Evolutionary conservation across 2,329 filamentous ascomycete species (phyloP).

Genomic region (Zasmidium cellare): DNA sequence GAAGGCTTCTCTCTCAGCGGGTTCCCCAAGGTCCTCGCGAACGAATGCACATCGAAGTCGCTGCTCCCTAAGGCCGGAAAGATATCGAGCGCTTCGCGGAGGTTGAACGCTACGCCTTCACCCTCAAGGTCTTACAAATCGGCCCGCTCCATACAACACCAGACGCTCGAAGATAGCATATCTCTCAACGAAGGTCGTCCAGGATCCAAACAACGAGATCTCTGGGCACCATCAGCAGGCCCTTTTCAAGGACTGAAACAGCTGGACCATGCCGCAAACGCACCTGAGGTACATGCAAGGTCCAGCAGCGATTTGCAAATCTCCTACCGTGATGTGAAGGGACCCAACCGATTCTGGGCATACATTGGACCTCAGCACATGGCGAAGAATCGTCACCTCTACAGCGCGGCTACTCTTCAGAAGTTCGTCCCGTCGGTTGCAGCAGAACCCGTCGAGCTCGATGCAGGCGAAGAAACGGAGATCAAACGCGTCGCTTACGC

Average conservation of each 20-base stretch:
- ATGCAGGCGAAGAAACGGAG: background rate
- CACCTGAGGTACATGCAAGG: background rate
- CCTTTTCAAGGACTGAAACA: background rate
- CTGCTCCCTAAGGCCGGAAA: background rate
- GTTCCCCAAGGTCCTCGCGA: background rate
- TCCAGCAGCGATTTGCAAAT: background rate
- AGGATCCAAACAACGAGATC: background rate
- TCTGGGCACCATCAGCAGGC: background rate
- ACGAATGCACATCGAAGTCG: background rate
- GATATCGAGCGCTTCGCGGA: background rate
- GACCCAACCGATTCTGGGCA: background rate
- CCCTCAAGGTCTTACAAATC: background rate
- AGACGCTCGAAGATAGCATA: background rate
- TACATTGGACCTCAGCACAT: constrained; percentile 1
- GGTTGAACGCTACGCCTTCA: background rate
- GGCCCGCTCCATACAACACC: background rate
- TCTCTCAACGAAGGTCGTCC: background rate
- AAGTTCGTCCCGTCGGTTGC: background rate
- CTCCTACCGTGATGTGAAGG: background rate
- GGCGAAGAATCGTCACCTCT: background rate
- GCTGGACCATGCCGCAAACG: background rate
- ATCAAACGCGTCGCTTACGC: background rate
- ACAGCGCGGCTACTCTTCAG: background rate
- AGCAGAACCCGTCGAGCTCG: background rate
- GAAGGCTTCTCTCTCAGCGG: background rate